These are phyloP conservation scores for Camellia oleifera DNA, from an alignment of 179 eudicot genomes.

Conservation along the genomic window DNA sequence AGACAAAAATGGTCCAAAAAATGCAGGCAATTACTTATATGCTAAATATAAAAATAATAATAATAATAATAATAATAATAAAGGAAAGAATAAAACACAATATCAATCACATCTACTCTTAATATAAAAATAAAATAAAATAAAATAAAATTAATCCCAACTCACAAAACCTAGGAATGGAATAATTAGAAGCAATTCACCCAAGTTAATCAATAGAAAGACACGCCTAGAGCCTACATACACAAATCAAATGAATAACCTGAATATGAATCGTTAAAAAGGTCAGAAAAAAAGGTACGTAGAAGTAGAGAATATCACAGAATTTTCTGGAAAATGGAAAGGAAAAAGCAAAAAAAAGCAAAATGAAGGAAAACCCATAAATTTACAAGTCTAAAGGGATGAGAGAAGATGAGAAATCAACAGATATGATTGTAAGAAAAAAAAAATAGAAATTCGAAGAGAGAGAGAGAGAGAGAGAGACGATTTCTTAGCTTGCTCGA, in stretches of 20 bases:
- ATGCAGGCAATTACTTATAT: neutral
- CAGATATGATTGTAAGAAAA: too few species aligned
- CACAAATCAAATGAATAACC: neutral
- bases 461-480: constrained; percentile 5
- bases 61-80: neutral
- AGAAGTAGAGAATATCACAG: constrained; percentile 7
- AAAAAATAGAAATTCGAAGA: too few species aligned
- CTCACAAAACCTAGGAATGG: neutral
- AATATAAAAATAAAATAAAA: too few species aligned
- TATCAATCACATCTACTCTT: neutral
- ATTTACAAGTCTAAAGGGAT: neutral
- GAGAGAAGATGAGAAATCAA: too few species aligned
- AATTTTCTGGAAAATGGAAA: too few species aligned
- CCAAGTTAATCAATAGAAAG: neutral
- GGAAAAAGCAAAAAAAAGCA: neutral
- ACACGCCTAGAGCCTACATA: neutral
- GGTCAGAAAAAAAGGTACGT: neutral
- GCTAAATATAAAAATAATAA: neutral
- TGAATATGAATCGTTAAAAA: too few species aligned
- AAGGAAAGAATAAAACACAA: neutral
- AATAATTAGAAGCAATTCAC: neutral
- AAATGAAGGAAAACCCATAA: neutral
- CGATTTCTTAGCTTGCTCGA: constrained; percentile 70
- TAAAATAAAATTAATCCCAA: too few species aligned
- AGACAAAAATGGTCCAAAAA: neutral